A percentile compares a stretch with the other conserved stretches of the same genome.
Conservation (phyloP, 2,329 filamentous ascomycete genomes). For the Fusarium secorum region DNA sequence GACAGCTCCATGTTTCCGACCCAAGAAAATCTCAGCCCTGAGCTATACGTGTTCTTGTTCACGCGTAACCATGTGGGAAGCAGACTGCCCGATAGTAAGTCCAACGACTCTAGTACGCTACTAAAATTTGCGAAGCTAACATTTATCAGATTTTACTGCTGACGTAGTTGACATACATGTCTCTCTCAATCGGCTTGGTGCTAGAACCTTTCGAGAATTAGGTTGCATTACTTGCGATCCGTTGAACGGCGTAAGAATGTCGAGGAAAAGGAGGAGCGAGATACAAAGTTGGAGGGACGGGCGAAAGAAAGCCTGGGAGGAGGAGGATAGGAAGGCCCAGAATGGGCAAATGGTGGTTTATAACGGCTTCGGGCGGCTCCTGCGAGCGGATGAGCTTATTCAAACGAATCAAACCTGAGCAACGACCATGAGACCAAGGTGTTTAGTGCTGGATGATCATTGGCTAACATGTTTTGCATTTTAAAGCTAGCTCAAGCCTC, state of each 20-base stretch:
- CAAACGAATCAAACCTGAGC: background rate
- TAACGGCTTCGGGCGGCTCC: background rate
- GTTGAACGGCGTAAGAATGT: fast-evolving
- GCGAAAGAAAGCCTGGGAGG: background rate
- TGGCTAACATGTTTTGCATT: fast-evolving
- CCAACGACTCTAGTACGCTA: fast-evolving
- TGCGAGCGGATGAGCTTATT: background rate
- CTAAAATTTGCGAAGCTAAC: fast-evolving
- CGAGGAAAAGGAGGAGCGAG: fast-evolving
- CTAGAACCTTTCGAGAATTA: fast-evolving
- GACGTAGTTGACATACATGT: background rate
- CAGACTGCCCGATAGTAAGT: background rate
- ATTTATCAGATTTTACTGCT: fast-evolving
- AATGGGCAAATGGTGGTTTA: background rate
- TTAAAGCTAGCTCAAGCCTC: fast-evolving
- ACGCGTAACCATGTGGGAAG: background rate
- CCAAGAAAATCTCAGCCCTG: fast-evolving
- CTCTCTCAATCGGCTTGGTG: background rate
- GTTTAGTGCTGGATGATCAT: fast-evolving
- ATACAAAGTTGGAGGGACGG: background rate
- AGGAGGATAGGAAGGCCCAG: background rate
- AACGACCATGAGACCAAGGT: background rate
- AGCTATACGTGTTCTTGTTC: background rate
- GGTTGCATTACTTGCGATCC: fast-evolving
- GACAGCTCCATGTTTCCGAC: fast-evolving